Conservation (phyloP, 1,139 yeast species). For the Taphrina populina region DNA sequence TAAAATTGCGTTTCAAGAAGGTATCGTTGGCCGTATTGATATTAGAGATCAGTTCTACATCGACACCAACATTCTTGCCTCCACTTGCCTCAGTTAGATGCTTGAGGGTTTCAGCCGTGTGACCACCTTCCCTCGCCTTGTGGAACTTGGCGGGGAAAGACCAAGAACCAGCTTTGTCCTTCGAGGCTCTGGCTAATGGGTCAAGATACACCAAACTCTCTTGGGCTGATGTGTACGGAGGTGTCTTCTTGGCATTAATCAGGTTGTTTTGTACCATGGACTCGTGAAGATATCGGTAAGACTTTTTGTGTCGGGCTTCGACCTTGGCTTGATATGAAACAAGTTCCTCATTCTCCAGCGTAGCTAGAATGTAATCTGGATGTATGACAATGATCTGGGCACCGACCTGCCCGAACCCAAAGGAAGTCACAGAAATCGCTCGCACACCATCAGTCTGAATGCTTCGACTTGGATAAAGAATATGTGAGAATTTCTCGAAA, state of each 20-base stretch:
- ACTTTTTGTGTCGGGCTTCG: conserved; percentile 75
- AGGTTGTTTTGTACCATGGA: conserved; percentile 87
- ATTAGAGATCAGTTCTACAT: conserved; percentile 82
- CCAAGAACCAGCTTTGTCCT: conserved; percentile 54
- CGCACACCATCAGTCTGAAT: conserved; percentile 94
- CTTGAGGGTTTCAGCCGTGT: conserved; percentile 50
- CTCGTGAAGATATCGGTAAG: conserved; percentile 94
- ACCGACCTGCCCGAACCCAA: conserved; percentile 99
- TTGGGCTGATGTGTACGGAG: conserved; percentile 86
- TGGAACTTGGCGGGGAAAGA: conserved; percentile 51
- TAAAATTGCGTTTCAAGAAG: conserved; percentile 88
- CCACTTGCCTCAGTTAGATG: conserved; percentile 53
- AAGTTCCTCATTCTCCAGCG: conserved; percentile 69
- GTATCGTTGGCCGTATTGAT: conserved; percentile 83
- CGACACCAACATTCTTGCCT: conserved; percentile 83
- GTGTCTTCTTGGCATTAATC: conserved; percentile 88
- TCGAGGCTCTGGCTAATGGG: conserved; percentile 82
- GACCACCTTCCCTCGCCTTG: conserved; percentile 44
- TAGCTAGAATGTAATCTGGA: conserved; percentile 88
- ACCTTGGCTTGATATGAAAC: conserved; percentile 70
- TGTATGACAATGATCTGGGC: conserved; percentile 90
- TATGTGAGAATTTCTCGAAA: conserved; percentile 79
- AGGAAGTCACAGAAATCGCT: conserved; percentile 95
- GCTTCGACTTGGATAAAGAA: conserved; percentile 90
- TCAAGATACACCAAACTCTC: conserved; percentile 90